Evolutionary conservation across 108 stramenopile species (phyloP), one percentile per base, ranked within the genome.

Genomic region (Skeletonema marinoi): DNA sequence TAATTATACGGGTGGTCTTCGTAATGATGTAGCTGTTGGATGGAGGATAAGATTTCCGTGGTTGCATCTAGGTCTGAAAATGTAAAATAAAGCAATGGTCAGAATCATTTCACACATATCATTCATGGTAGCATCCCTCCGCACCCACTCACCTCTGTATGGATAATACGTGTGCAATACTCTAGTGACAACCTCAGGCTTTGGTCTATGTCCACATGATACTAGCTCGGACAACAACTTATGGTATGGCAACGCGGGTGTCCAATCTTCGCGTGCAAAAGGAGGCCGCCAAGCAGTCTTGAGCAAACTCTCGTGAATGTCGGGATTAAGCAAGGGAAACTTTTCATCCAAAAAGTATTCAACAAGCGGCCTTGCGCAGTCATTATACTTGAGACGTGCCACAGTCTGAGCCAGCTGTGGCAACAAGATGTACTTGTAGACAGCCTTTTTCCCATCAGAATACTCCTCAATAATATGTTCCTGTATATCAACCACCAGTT

Each of bases 351-450:
- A 51, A 3, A 82, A 60, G 16, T 76, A 76, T 48, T 82, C 70
- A 32, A 82, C 58, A 17, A 82, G 73, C 21, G 70, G 50, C 46
- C 41, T 82, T 5, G 75, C 81, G 60, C 59, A 67, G 10, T 25
- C 7, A 12, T 71, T 72, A 62, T 76, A 36, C 61, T 36, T 68
- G 44, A 72, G 29, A 13, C 61, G 33, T 19, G 48, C 44, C 46
- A 82, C 21, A 30, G 39, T 54, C 25, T 8, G 29, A 30, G 61
- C 74, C 17, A 82, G 42, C 13, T 65, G 61, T 16, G 81, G 81
- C 38, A 82, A 35, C 33, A 82, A 70, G 54, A 82, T 59, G 42
- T 76, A 71, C 67, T 75, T 73, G 65, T 81, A 81, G 4, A 75
- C 67, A 42, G 60, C 66, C 32, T 31, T 66, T 38, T 51, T 59